A percentile compares a stretch with the other conserved stretches of the same genome.
These are phyloP conservation scores for Phytophthora hybrid DNA, from an alignment of 352 stramenopile genomes.

Conservation along the genomic window DNA sequence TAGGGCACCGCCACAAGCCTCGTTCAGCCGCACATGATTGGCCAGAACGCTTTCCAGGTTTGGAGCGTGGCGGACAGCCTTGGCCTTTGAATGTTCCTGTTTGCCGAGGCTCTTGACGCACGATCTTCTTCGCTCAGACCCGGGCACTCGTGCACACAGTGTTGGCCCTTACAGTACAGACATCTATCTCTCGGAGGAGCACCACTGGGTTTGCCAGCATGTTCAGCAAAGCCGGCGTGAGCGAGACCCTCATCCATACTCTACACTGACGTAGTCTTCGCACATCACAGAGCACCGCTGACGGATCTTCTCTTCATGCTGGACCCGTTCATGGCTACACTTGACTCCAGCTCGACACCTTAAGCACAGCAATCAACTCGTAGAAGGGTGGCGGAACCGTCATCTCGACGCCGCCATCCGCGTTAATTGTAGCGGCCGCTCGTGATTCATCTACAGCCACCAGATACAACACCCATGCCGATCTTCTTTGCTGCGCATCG, in stretches of 20 bases:
- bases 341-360: neutral
- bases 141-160: neutral
- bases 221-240: neutral
- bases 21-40: neutral
- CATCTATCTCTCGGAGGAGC: neutral
- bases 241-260: neutral
- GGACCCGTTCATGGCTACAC: neutral
- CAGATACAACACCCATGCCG: too few relatives aligned
- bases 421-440: neutral
- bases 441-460: neutral
- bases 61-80: neutral
- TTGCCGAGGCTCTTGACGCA: neutral
- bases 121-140: neutral
- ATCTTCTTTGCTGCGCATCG: too few relatives aligned
- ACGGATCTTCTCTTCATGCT: neutral
- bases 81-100: neutral
- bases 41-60: neutral
- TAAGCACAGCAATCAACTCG: neutral
- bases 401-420: neutral
- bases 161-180: neutral
- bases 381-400: neutral
- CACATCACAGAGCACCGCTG: neutral
- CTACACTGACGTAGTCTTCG: neutral
- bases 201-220: neutral
- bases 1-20: neutral